These are phyloP conservation scores for Delonix regia DNA, from an alignment of 306 rosid species.

Conservation along the genomic window DNA sequence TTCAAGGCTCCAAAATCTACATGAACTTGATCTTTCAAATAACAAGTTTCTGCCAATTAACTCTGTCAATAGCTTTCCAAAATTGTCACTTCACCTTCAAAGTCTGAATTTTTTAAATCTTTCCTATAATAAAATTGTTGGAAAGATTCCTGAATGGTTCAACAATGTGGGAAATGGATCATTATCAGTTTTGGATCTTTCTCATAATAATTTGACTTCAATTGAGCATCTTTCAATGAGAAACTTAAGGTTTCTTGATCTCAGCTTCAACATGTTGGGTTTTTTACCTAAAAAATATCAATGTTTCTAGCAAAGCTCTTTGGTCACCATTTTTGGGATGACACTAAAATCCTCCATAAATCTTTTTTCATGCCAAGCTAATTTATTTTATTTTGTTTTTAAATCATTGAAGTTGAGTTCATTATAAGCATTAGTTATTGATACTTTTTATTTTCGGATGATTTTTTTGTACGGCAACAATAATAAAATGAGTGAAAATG, in stretches of 20 bases:
- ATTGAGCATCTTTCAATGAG: neutral
- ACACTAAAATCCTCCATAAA: too few relatives aligned
- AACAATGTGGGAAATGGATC: neutral
- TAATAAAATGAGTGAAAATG: too few relatives aligned
- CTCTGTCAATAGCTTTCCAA: conserved; percentile 7
- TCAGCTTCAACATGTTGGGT: neutral
- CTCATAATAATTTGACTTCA: conserved; percentile 17
- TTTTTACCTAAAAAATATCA: too few relatives aligned
- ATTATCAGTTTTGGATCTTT: neutral
- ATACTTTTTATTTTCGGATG: too few relatives aligned
- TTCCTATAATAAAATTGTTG: conserved; percentile 14
- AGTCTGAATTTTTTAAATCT: neutral
- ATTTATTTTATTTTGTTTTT: too few relatives aligned
- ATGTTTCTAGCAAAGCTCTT: too few relatives aligned
- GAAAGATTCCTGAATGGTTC: conserved; percentile 28
- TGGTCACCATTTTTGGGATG: too few relatives aligned
- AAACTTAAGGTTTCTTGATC: neutral
- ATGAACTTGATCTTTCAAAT: neutral
- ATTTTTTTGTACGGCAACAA: too few relatives aligned
- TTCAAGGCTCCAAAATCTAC: neutral
- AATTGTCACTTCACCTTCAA: neutral
- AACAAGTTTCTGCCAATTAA: neutral
- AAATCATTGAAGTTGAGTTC: too few relatives aligned
- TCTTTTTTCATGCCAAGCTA: too few relatives aligned
- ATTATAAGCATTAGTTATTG: too few relatives aligned